Evolutionary conservation across 768 basidiomycete genomes (phyloP).

Genomic region (Lactarius psammicola): DNA sequence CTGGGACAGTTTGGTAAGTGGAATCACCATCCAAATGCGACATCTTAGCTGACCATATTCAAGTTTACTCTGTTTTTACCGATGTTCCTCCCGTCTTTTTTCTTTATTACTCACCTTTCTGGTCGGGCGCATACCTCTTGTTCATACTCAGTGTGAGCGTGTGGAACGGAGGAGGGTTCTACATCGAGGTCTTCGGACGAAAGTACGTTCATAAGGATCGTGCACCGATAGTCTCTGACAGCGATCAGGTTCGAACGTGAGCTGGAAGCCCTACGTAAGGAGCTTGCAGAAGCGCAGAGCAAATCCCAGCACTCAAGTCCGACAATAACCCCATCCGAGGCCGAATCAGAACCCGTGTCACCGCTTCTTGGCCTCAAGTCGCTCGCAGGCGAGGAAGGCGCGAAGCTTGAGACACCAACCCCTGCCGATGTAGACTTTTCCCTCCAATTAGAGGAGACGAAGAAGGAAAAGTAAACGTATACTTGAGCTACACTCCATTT

Average conservation of each 20-base stretch:
- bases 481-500: neutral
- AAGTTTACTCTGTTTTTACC: slow-evolving; percentile 83
- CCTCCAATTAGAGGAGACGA: neutral
- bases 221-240: slow-evolving; percentile 7
- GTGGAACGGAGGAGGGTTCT: slow-evolving; percentile 96
- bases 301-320: slow-evolving; percentile 26
- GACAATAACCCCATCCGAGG: slow-evolving; percentile 14
- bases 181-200: slow-evolving; percentile 95
- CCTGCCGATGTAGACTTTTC: neutral
- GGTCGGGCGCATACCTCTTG: slow-evolving; percentile 77
- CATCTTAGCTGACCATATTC: slow-evolving; percentile 12
- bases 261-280: slow-evolving; percentile 85
- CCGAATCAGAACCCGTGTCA: slow-evolving; percentile 27
- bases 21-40: slow-evolving; percentile 4
- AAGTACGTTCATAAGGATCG: slow-evolving; percentile 58
- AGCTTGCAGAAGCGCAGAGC: slow-evolving; percentile 65
- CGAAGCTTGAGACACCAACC: neutral
- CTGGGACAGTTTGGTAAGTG: slow-evolving; percentile 72
- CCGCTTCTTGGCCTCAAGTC: slow-evolving; percentile 14
- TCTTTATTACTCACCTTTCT: slow-evolving; percentile 75
- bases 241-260: slow-evolving; percentile 81
- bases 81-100: slow-evolving; percentile 83
- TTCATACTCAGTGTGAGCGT: slow-evolving; percentile 82
- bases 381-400: slow-evolving; percentile 10
- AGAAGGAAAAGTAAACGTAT: slow-evolving; percentile 18